Base-by-base conservation (phyloP, 257 asterid genomes). In the Penstemon barbatus region DNA sequence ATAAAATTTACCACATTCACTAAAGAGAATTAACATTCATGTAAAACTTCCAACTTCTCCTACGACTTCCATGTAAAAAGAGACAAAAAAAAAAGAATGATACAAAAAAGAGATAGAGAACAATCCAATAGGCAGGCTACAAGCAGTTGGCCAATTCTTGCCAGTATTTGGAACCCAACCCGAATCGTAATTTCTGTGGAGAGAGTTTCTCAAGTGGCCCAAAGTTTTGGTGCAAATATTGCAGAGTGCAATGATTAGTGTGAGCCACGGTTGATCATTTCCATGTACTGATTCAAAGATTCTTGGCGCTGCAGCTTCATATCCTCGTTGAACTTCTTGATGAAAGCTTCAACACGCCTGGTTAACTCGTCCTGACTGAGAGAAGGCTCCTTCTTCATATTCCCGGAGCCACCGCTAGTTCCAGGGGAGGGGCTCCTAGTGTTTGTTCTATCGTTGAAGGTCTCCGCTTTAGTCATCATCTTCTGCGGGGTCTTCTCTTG, bases 291-390 rank as follows among this genome's bases (percentile, higher is more conserved):
- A 52, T 81, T 86, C 65, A 90, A 71, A 0, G 96, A 87, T 61
- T 90, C 87, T 61, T 90, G 97, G 45, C 96, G 77, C 59, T 90
- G 96, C 57, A 87, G 72, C 79, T 96, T 81, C 97, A 90, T 90
- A 5, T 90, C 97, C 62, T 90, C 87, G 13, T 90, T 90, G 70
- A 90, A 87, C 85, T 90, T 90, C 73, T 78, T 90, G 53, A 90
- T 88, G 65, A 90, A 90, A 7, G 95, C 97, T 74, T 90, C 97
- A 5, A 90, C 97, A 15, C 97, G 78, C 61, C 79, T 45, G 74
- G 86, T 84, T 62, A 90, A 73, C 74, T 90, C 97, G 42, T 90
- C 97, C 68, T 85, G 90, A 68, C 92, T 68, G 63, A 80, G 68
- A 6, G 98, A 89, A 4, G 96, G 73, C 66, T 92, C 96, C 60